phyloP scores from a whole-genome alignment of 139 green algal species.

The Tetraselmis striata region DNA sequence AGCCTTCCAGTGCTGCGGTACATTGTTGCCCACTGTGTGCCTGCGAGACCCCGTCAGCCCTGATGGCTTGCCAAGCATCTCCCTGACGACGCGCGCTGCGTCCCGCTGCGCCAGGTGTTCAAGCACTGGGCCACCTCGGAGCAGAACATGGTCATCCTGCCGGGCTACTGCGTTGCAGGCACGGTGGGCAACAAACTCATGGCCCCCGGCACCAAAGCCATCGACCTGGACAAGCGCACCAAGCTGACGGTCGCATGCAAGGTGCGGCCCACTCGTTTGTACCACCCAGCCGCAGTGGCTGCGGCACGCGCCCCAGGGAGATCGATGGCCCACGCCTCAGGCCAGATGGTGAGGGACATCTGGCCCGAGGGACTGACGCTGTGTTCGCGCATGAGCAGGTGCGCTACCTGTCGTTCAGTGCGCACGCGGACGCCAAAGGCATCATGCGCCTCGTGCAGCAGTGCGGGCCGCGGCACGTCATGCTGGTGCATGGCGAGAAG shows the following conservation, averaged over 20 bases:
- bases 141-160: slow-evolving; percentile 63
- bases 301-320: background rate
- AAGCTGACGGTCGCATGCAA: slow-evolving; percentile 34
- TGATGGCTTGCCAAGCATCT: no score
- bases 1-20: no score
- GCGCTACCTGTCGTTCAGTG: slow-evolving; percentile 53
- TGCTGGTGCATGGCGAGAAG: slow-evolving; percentile 68
- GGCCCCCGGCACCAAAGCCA: background rate
- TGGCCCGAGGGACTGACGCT: no score
- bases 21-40: no score
- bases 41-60: no score
- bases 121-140: slow-evolving; percentile 43
- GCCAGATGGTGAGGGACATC: no score
- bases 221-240: slow-evolving; percentile 28
- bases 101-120: slow-evolving; percentile 35
- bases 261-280: slow-evolving; percentile 7
- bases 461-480: slow-evolving; percentile 37
- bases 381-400: no score
- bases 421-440: slow-evolving; percentile 61
- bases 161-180: slow-evolving; percentile 39
- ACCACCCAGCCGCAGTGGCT: background rate
- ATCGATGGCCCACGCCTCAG: no score
- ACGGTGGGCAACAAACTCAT: slow-evolving; percentile 37
- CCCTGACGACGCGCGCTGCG: no score
- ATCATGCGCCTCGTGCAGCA: slow-evolving; percentile 54